A percentile compares a stretch with the other conserved stretches of the same genome.
Evolutionary conservation across 2,329 filamentous ascomycete species (phyloP).

Genomic region (Raffaelea ambrosiae): DNA sequence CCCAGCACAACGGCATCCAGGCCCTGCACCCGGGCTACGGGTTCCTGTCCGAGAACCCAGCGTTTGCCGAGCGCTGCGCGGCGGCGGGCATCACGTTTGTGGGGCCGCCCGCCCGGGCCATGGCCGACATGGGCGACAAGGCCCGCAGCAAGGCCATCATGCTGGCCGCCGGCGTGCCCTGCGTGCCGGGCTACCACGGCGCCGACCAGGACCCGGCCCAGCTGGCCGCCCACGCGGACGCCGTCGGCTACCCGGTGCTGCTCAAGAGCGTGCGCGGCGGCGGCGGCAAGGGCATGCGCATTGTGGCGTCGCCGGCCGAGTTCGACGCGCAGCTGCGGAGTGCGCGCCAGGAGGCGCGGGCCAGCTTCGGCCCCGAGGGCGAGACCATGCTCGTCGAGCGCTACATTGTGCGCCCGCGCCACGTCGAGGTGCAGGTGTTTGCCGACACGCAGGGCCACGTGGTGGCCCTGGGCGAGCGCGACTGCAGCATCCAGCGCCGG

Average conservation of each 20-base stretch:
- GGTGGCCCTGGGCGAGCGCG: slow-evolving; percentile 77
- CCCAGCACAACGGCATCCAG: slow-evolving; percentile 77
- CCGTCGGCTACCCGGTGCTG: slow-evolving; percentile 61
- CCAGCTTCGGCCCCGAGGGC: slow-evolving; percentile 71
- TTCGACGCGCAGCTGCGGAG: slow-evolving; percentile 63
- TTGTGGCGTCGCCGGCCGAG: slow-evolving; percentile 59
- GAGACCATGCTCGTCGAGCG: slow-evolving; percentile 78
- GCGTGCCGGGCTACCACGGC: slow-evolving; percentile 94
- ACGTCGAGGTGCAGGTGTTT: slow-evolving; percentile 88
- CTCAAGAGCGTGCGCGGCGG: slow-evolving; percentile 75
- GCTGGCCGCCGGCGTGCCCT: slow-evolving; percentile 88
- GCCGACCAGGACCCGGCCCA: slow-evolving; percentile 61
- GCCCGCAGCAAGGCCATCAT: slow-evolving; percentile 93
- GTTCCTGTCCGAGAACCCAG: slow-evolving; percentile 88
- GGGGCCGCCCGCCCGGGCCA: slow-evolving; percentile 75
- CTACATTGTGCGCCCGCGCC: slow-evolving; percentile 69
- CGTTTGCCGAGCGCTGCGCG: slow-evolving; percentile 79
- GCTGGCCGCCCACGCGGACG: slow-evolving; percentile 56
- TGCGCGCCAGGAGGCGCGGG: slow-evolving; percentile 66
- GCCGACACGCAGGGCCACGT: slow-evolving; percentile 72
- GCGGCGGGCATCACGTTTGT: slow-evolving; percentile 91
- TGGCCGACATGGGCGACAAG: slow-evolving; percentile 89
- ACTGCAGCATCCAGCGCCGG: slow-evolving; percentile 78
- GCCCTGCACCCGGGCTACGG: slow-evolving; percentile 96
- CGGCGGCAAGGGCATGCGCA: slow-evolving; percentile 78